Base-by-base conservation (phyloP, 2,329 filamentous ascomycete genomes). In the Ilyonectria mors-panacis region DNA sequence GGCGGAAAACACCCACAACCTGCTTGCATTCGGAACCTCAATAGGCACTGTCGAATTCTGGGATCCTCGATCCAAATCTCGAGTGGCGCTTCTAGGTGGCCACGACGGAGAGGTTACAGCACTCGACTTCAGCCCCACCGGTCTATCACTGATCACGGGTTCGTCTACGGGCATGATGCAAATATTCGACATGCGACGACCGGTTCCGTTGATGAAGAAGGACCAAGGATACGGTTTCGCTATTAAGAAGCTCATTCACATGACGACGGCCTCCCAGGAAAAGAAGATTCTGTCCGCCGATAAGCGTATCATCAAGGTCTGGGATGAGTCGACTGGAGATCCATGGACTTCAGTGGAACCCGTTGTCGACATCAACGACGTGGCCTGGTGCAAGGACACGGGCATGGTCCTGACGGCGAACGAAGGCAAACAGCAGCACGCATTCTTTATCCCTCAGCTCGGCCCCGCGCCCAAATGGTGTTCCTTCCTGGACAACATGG, bases 391-490 rank as follows among this genome's bases (percentile, higher is more conserved):
- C 78, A 94, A 92, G 71, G 91, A 97, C 74, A 95, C 91, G 30
- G 96, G 96, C 62, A 99, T 99, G 94, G 86, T 99, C 19, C 85
- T 99, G 60, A 98, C 95, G 4, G 96, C 97, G 44, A 99, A 99
- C 77, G 96, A 99, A 84, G 97, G 96, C 65, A 91, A 94, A 74
- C 94, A 97, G 73, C 95, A 98, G 78, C 95, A 98, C 80, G 91
- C 94, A 1, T 98, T 98, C 84, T 96, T 98, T 79, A 93, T 98
- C 59, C 95, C 95, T 2, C 94, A 97, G 77, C 88, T 98, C 23
- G 96, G 96, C 1, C 94, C 95, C 0, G 95, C 96, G 1, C 97
- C 96, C 1, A 94, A 90, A 76, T 99, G 96, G 96, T 98, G 96
- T 78, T 91, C 93, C 3, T 98, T 98, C 89, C 85, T 99, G 69